A percentile compares a stretch with the other conserved stretches of the same genome.
phyloP scores from a whole-genome alignment of 1,284 basidiomycete genomes.

The Trametes versicolor region DNA sequence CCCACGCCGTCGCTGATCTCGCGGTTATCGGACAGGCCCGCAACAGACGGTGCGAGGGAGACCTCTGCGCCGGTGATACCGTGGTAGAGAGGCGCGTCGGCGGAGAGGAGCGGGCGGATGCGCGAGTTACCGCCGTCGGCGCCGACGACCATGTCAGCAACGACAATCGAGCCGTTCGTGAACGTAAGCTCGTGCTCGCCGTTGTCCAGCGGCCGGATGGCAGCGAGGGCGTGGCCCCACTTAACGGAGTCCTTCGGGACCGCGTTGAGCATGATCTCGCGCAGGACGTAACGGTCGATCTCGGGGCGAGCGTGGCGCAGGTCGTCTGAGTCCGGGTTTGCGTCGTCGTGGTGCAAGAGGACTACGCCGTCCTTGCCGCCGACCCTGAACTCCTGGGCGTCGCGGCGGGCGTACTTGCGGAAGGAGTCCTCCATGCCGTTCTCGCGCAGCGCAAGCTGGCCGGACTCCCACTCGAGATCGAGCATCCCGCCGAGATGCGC shows the following conservation, averaged over 20 bases:
- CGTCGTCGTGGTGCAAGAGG: constrained; percentile 6
- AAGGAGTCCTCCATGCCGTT: neutral
- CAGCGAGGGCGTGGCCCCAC: constrained; percentile 22
- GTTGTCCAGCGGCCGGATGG: constrained; percentile 7
- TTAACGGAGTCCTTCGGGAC: constrained; percentile 20
- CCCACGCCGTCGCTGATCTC: constrained; percentile 20
- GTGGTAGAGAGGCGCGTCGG: constrained; percentile 10
- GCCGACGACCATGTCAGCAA: constrained; percentile 48
- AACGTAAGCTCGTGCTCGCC: constrained; percentile 29
- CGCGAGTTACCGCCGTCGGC: constrained; percentile 58
- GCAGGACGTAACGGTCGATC: constrained; percentile 26
- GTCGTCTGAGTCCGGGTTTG: neutral
- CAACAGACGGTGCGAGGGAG: constrained; percentile 10
- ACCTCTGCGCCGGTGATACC: constrained; percentile 23
- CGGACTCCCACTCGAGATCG: constrained; percentile 1
- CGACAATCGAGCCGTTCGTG: constrained; percentile 13
- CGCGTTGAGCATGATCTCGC: constrained; percentile 25
- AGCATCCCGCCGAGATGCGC: neutral
- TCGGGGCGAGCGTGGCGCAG: constrained; percentile 23
- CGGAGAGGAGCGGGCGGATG: constrained; percentile 45
- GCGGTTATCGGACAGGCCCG: constrained; percentile 10
- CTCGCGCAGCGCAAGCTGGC: neutral
- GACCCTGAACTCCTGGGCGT: neutral
- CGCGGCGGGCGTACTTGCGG: neutral
- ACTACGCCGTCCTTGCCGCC: neutral